Base-by-base conservation (phyloP, 164 flowering plant genomes). In the Paratinospora sagittata region DNA sequence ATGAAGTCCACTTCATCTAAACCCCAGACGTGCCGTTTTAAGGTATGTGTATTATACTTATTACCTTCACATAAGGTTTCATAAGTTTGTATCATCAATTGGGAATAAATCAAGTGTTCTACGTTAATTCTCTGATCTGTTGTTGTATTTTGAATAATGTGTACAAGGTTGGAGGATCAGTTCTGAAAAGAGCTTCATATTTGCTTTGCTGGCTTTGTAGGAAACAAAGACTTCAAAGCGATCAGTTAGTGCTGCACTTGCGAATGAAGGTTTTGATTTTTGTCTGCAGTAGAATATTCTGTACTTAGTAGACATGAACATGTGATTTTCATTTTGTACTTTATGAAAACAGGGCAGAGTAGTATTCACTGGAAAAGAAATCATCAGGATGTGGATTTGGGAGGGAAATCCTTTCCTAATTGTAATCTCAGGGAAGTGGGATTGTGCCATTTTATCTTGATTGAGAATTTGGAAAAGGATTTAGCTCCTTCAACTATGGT, bases 381-480 rank as follows among this genome's bases (percentile, higher is more conserved):
- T 14, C 69, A 37, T 26, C 70, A 77, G 63, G 81, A 82, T 72
- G 26, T 49, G 26, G 82, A 79, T 43, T 34, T 80, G 24, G 84
- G 83, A 58, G 80, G 83, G 8, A 61, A 27, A 39, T 12, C 55
- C 33, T 43, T n/a, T 36, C 23, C 5, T 34, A 16, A 19, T 37
- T 39, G 67, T 61, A 63, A 39, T 52, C 57, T 52, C 6, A 67
- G 33, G 27, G 68, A 65, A 66, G 7, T 45, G 23, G 68, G 43
- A 6, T 4, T 23, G 49, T 69, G 57, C 16, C 68, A 69, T 74
- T 47, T 75, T 61, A 60, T 86, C 11, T 2, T 88, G 23, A 63
- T 86, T 63, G 82, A 82, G 33, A 86, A 88, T 75, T 60, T 88
- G 72, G 90, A 86, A 65, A 85, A 75, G 62, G 86, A 78, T 30